Evolutionary conservation across 805 yeast species (phyloP), one percentile per base, ranked within the genome.

Genomic region (Lipomyces mesembrius): DNA sequence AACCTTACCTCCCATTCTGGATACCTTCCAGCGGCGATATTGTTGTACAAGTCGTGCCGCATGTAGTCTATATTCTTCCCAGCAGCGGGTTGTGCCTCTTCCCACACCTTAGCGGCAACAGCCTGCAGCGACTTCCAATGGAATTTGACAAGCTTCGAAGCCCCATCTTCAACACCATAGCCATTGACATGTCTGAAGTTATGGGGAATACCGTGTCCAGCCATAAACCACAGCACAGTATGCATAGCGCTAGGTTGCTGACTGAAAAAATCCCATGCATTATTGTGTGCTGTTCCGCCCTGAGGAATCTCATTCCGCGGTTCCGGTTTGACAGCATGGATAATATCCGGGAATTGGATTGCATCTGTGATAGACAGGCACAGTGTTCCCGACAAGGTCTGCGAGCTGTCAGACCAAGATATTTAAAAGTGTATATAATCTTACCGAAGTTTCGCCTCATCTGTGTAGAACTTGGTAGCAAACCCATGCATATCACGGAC

Each of bases 401-500:
- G 59, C 59, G 12, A 56, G 17, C 43, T 6, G 25, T 56, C 25
- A 56, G 59, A 56, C 46, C 59, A 56, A 27, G 59, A 25, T 56
- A 56, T 5, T 35, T 29, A 22, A 55, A 56, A n/a, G 43, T 9
- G 17, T 5, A 17, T 56, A 81, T 88, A 89, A 90, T 96, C 81
- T 89, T 86, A 80, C 90, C 96, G 79, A 88, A 83, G 81, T 89
- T 88, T 74, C 96, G n/a, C 95, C 80, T 90, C 91, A 76, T 89
- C 90, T 46, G 96, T 90, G 80, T 90, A 89, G 69, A 90, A 84
- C 79, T 90, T 90, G 74, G 88, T 85, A 62, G 95, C 83, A 75
- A 89, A 89, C 25, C 96, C 96, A 82, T 96, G 85, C 74, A 96
- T 96, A 78, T 90, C 96, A 82, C 96, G 86, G 35, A 90, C 91